Evolutionary conservation across 768 basidiomycete species (phyloP).

Genomic region (Lactarius psammicola): DNA sequence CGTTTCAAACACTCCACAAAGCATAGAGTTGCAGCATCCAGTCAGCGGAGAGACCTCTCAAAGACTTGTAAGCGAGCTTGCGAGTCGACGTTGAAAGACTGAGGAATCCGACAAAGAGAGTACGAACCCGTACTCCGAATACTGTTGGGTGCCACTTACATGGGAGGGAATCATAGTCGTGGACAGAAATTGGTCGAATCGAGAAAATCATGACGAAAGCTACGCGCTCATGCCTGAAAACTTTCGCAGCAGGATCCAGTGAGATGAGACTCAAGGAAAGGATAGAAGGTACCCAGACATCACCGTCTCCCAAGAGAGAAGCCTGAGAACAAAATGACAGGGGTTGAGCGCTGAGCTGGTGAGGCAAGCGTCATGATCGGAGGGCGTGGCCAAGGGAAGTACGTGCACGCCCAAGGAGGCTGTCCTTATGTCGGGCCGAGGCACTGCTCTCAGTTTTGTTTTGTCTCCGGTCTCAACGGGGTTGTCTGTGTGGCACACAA

Average conservation of each 20-base stretch:
- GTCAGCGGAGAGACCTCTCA: not conserved
- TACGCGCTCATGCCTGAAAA: not conserved
- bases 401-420: not conserved
- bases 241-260: not conserved
- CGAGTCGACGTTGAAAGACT: too few species aligned
- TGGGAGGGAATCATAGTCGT: too few species aligned
- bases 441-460: too few species aligned
- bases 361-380: too few species aligned
- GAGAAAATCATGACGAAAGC: too few species aligned
- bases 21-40: not conserved
- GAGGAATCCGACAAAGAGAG: not conserved
- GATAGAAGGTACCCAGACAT: not conserved
- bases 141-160: not conserved
- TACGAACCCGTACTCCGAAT: not conserved
- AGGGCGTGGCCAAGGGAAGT: not conserved
- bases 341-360: too few species aligned
- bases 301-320: not conserved
- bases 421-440: not conserved
- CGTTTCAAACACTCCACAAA: conserved; percentile 50
- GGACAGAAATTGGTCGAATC: too few species aligned
- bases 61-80: not conserved
- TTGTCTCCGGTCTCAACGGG: not conserved
- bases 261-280: not conserved
- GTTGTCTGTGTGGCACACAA: not conserved
- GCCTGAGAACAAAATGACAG: too few species aligned